Conservation (phyloP, 1,139 yeast species). For the Hanseniaspora sp. region DNA sequence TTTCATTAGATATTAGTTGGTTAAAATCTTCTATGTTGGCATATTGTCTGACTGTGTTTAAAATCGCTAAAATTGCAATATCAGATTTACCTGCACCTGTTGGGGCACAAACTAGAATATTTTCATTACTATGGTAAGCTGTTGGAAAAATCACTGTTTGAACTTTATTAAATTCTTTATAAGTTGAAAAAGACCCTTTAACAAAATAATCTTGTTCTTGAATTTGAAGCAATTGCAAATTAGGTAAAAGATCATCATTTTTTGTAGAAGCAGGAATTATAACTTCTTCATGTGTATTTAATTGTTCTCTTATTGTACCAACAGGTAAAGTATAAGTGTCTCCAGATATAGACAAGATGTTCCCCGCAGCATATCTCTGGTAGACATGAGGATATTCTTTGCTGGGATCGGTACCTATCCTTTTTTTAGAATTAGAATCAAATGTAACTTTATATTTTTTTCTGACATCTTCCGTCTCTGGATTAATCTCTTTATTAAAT, state of each 20-base stretch:
- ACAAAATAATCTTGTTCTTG: conserved; percentile 64
- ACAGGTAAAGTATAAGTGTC: conserved; percentile 66
- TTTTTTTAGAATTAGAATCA: conserved; percentile 43
- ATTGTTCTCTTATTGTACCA: conserved; percentile 63
- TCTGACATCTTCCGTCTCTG: conserved; percentile 38
- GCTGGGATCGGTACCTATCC: conserved; percentile 37
- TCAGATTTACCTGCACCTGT: conserved; percentile 99
- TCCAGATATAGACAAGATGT: conserved; percentile 65
- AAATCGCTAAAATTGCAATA: conserved; percentile 75
- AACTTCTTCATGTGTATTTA: conserved; percentile 68
- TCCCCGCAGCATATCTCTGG: conserved; percentile 56
- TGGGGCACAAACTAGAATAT: conserved; percentile 96
- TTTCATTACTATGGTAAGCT: conserved; percentile 86
- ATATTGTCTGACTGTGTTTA: conserved; percentile 65
- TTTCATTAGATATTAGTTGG: conserved; percentile 23
- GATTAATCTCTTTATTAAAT: background rate
- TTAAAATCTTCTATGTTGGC: conserved; percentile 33
- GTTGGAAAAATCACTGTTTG: conserved; percentile 87
- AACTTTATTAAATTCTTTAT: conserved; percentile 69
- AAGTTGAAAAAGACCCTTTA: conserved; percentile 72
- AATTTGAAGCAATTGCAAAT: conserved; percentile 47
- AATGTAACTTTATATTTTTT: conserved; percentile 45
- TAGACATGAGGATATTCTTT: conserved; percentile 77
- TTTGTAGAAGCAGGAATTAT: conserved; percentile 60
- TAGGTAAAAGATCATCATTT: conserved; percentile 33